Base-by-base conservation (phyloP, 2,329 filamentous ascomycete species). In the Claviceps spartinae region DNA sequence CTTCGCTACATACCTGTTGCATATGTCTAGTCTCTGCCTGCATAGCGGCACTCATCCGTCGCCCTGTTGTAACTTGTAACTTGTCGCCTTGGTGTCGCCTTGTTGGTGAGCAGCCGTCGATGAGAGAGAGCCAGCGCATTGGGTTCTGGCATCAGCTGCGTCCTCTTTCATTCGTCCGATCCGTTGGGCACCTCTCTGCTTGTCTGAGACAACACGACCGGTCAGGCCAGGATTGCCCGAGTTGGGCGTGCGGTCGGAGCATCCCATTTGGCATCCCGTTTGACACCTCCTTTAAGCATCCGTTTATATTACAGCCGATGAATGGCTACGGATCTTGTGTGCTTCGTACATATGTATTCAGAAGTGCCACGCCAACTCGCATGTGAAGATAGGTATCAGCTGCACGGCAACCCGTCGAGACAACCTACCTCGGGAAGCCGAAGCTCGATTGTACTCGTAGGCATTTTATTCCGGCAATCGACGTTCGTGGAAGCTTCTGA, bases 121-220 rank as follows among this genome's bases (percentile, higher is more conserved):
- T 24, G 45, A 36, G 45, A 36, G 44, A 4, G 16, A 30, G 24
- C 24, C 47, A 49, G 22, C 40, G 38, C 48, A 22, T 18, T 22
- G 16, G 40, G 26, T 43, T 6, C 41, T 46, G 36, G 37, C 30
- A 40, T 30, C 49, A 50, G 49, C 34, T 46, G 20, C 13, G 42
- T 4, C n/a, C n/a, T 40, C 20, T 5, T 14, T 16, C 42, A 43
- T 24, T 24, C 11, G 6, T 36, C 5, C 34, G 22, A 30, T 36
- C 34, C 18, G 13, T 43, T 49, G 24, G 48, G 24, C 48, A 22
- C 30, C 41, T 26, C 13, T 11, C 38, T 34, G 20, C 36, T 13
- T 34, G 34, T 44, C 46, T 51, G 40, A 45, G 52, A 54, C 49
- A 45, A 49, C 52, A 54, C 52, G 52, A 51, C 52, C 49, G 52